phyloP scores from a whole-genome alignment of 805 yeast species.

The Grigorovia transvaalensis region DNA sequence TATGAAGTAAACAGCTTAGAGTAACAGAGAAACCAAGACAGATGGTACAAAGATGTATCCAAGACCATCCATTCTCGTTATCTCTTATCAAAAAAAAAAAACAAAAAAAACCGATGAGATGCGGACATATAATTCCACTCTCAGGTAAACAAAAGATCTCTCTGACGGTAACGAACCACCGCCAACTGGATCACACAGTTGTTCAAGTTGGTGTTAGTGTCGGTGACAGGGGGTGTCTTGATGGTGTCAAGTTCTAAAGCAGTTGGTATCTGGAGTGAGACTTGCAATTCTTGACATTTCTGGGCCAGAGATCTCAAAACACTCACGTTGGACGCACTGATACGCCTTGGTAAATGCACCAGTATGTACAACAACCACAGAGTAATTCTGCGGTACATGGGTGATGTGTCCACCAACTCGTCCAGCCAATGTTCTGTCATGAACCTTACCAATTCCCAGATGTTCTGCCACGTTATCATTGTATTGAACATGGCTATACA shows the following conservation, averaged over 20 bases:
- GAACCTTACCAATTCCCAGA: constrained; percentile 20
- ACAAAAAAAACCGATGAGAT: not conserved
- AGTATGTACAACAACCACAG: constrained; percentile 22
- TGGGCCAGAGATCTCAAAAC: constrained; percentile 23
- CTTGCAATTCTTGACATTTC: constrained; percentile 9
- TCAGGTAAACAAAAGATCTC: not conserved
- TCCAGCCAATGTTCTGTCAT: constrained; percentile 22
- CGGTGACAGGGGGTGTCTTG: not conserved
- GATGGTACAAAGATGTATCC: too few species aligned
- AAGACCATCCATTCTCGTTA: too few species aligned
- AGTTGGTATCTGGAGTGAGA: not conserved
- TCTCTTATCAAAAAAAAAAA: too few species aligned
- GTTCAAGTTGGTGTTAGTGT: not conserved
- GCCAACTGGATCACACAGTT: not conserved
- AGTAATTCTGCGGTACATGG: constrained; percentile 5
- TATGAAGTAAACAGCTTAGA: too few species aligned
- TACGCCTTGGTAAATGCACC: constrained; percentile 16
- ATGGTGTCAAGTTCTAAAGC: not conserved
- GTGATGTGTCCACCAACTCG: constrained; percentile 11
- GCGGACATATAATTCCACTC: not conserved
- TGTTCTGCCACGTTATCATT: constrained; percentile 9
- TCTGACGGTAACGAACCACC: not conserved
- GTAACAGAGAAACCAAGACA: too few species aligned
- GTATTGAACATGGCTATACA: constrained; percentile 10
- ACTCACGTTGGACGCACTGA: constrained; percentile 21